A percentile compares a stretch with the other conserved stretches of the same genome.
Evolutionary conservation across 2,329 filamentous ascomycete species (phyloP).

Genomic region (Fusarium haematococcum): DNA sequence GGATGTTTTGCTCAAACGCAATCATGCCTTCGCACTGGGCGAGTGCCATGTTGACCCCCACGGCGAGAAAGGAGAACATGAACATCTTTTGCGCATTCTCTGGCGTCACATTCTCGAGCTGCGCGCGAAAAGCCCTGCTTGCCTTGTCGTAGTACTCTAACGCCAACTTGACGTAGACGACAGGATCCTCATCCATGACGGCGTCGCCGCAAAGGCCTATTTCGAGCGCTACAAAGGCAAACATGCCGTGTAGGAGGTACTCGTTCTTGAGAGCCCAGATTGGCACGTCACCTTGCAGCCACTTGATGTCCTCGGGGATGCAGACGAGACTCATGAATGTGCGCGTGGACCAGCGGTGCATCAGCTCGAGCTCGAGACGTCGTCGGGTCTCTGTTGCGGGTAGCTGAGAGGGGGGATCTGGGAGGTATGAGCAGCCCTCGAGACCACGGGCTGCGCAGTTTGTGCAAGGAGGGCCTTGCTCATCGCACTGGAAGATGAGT

Average conservation of each 20-base stretch:
- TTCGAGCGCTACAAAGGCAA: slow-evolving; percentile 39
- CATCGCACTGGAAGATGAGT: slow-evolving; percentile 48
- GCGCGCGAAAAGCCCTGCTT: slow-evolving; percentile 35
- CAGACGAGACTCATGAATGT: slow-evolving; percentile 56
- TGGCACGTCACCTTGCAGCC: slow-evolving; percentile 50
- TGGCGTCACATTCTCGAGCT: slow-evolving; percentile 33
- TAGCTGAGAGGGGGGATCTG: slow-evolving; percentile 11
- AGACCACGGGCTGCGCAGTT: slow-evolving; percentile 47
- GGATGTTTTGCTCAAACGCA: slow-evolving; percentile 22
- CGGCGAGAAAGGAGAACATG: slow-evolving; percentile 41
- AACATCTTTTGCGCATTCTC: slow-evolving; percentile 39
- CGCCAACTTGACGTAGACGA: slow-evolving; percentile 36
- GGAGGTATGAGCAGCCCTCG: slow-evolving; percentile 37
- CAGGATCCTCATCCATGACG: slow-evolving; percentile 25
- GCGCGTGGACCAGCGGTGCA: slow-evolving; percentile 62
- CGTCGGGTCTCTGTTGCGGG: slow-evolving; percentile 37
- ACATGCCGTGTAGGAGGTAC: slow-evolving; percentile 54
- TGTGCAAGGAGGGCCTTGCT: slow-evolving; percentile 51
- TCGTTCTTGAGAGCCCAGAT: slow-evolving; percentile 52
- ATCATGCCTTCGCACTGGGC: slow-evolving; percentile 31
- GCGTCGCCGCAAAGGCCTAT: slow-evolving; percentile 36
- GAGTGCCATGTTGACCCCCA: slow-evolving; percentile 41
- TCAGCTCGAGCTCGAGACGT: slow-evolving; percentile 60
- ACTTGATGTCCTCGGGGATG: slow-evolving; percentile 51
- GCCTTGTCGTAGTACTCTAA: slow-evolving; percentile 43